Percentiles rank a stretch among this genome's conserved stretches.
phyloP scores from a whole-genome alignment of 352 stramenopile species.

The Phytophthora litchii region DNA sequence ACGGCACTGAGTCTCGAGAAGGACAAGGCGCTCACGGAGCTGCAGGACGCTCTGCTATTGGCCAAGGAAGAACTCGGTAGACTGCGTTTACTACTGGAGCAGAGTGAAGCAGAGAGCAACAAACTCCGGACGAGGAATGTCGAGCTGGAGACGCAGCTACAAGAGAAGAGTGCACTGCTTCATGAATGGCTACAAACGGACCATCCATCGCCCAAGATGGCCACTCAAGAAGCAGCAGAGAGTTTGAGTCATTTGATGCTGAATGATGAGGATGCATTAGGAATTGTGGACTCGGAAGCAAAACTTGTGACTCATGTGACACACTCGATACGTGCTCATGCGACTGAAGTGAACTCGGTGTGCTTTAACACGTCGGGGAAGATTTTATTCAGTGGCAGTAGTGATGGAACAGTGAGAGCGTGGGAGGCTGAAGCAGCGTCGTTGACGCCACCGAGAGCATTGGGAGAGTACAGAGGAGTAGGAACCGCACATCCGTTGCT shows the following conservation, averaged over 20 bases:
- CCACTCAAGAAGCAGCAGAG: conserved; percentile 57
- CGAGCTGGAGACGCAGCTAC: conserved; percentile 59
- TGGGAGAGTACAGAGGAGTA: conserved; percentile 81
- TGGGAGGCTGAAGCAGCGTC: conserved; percentile 67
- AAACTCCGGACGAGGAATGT: conserved; percentile 45
- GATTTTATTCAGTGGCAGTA: conserved; percentile 83
- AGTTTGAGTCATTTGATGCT: conserved; percentile 50
- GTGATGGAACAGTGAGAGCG: conserved; percentile 79
- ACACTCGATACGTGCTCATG: conserved; percentile 75
- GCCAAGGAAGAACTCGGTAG: conserved; percentile 65
- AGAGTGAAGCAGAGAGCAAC: conserved; percentile 50
- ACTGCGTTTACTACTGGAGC: conserved; percentile 57
- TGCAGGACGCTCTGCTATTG: conserved; percentile 55
- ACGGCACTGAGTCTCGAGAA: conserved; percentile 67
- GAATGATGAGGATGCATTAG: conserved; percentile 19
- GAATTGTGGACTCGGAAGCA: conserved; percentile 20
- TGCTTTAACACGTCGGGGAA: conserved; percentile 86
- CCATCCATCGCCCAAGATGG: conserved; percentile 19
- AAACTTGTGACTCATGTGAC: conserved; percentile 46
- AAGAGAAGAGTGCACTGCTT: conserved; percentile 65
- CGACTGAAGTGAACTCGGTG: conserved; percentile 85
- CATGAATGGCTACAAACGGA: conserved; percentile 62
- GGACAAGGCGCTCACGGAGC: conserved; percentile 66
- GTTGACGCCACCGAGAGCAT: conserved; percentile 21
- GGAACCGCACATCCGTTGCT: conserved; percentile 84